Base-by-base conservation (phyloP, 2,329 filamentous ascomycete species). In the Neopestalotiopsis sp. region DNA sequence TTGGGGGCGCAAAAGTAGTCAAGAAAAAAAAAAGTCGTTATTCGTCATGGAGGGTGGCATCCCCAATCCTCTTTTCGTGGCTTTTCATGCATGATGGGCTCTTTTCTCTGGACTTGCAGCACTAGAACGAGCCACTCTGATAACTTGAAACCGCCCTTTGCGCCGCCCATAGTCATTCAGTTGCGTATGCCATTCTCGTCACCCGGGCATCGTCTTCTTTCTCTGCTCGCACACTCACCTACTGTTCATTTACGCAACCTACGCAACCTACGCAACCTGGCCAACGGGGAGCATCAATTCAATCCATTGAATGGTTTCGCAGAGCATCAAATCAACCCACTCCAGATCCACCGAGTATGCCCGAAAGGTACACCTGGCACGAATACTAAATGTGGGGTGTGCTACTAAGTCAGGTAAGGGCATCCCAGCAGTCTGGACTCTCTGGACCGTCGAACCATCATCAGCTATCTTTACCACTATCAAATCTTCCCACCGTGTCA, bases 161-260 rank as follows among this genome's bases (percentile, higher is more conserved):
- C 64, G 65, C 34, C 65, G 56, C 42, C 24, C 30, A 12, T 32
- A n/a, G 45, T 57, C 52, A 49, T 32, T 67, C 38, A 60, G n/a
- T 60, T 60, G 56, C 65, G 56, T 67, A 67, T 52, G 65, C 65
- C 65, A 67, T 67, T 28, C 32, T 67, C 65, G 65, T 67, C 65
- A 67, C 60, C 45, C 14, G n/a, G 42, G n/a, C 30, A 56, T 34
- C 34, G 59, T 28, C 24, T 28, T 28, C 24, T 28, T 30, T 61
- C 59, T 17, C 28, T 34, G 32, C 32, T 34, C 24, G 10, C 57
- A 17, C 24, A 20, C 57, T 59, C 30, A 17, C 30, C n/a, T 14
- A 17, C 10, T 58, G 12, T 30, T 13, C n/a, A 12, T 58, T 12
- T 12, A 28, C 24, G 24, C 24, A 28, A 28, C 24, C 24, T 24